Evolutionary conservation across 2,329 filamentous ascomycete genomes (phyloP).

Genomic region (Cercospora nicotianae): DNA sequence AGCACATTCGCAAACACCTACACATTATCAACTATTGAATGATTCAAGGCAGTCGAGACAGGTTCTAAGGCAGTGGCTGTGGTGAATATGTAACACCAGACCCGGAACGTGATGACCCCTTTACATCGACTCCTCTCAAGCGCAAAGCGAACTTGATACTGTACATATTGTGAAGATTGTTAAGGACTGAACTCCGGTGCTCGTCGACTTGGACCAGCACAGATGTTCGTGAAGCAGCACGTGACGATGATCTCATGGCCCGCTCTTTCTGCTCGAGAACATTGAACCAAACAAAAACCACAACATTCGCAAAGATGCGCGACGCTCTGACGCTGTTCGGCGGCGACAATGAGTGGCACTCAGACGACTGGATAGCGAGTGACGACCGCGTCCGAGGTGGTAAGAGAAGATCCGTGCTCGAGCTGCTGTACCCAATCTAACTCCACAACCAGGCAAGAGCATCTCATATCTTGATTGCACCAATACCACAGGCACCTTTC

Average conservation of each 20-base stretch:
- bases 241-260: constrained; percentile 2
- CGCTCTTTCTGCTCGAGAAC: background rate
- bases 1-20: background rate
- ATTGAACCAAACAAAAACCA: background rate
- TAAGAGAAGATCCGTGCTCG: constrained; percentile 33
- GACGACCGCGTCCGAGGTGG: constrained; percentile 80
- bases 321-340: background rate
- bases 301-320: background rate
- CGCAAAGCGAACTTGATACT: background rate
- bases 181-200: background rate
- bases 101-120: background rate
- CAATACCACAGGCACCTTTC: constrained; percentile 54
- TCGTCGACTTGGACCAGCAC: background rate
- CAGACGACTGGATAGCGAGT: constrained; percentile 64
- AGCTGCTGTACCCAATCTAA: background rate
- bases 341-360: constrained; percentile 53
- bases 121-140: background rate
- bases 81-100: background rate
- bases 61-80: background rate
- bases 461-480: constrained; percentile 48
- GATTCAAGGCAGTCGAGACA: background rate
- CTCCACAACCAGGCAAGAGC: constrained; percentile 1
- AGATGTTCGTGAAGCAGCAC: background rate
- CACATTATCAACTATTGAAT: background rate
- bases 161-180: background rate